Percentiles rank a stretch among this genome's conserved stretches.
Evolutionary conservation across 73 alveolate species (phyloP).

Genomic region (Stentor coeruleus): DNA sequence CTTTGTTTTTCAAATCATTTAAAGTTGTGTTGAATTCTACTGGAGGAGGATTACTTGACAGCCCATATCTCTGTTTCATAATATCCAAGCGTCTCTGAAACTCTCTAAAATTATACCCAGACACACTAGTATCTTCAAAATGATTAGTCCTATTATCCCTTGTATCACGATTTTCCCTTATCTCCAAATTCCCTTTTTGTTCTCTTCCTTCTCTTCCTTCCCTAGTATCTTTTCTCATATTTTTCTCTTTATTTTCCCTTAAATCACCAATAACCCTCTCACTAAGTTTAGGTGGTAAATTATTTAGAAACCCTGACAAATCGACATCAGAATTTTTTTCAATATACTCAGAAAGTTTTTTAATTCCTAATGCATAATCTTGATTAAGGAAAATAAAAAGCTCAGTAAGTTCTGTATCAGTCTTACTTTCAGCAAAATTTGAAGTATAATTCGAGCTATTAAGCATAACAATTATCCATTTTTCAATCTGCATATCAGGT

Average conservation of each 20-base stretch:
- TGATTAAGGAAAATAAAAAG: background rate
- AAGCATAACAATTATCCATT: conserved; percentile 53
- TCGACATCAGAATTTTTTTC: background rate
- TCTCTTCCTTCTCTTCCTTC: background rate
- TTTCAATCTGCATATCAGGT: conserved; percentile 47
- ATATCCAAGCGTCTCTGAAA: conserved; percentile 26
- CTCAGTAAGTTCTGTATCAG: background rate
- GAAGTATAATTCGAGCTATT: background rate
- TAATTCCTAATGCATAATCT: background rate
- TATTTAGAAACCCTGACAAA: background rate
- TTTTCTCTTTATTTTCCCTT: background rate
- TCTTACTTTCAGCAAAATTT: background rate
- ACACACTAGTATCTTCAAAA: too few relatives aligned
- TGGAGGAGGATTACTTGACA: conserved; percentile 1
- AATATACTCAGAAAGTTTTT: background rate
- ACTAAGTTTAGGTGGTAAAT: background rate
- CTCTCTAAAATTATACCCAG: conserved; percentile 19
- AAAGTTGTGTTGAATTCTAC: background rate
- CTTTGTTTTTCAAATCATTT: background rate
- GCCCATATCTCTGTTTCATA: conserved; percentile 25
- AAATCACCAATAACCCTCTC: background rate
- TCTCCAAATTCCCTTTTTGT: background rate
- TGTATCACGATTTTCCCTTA: too few relatives aligned
- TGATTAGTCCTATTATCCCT: too few relatives aligned
- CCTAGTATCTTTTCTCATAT: background rate